Evolutionary conservation across 441 rosid genomes (phyloP), one percentile per base, ranked within the genome.

Genomic region (Populus hybrid): DNA sequence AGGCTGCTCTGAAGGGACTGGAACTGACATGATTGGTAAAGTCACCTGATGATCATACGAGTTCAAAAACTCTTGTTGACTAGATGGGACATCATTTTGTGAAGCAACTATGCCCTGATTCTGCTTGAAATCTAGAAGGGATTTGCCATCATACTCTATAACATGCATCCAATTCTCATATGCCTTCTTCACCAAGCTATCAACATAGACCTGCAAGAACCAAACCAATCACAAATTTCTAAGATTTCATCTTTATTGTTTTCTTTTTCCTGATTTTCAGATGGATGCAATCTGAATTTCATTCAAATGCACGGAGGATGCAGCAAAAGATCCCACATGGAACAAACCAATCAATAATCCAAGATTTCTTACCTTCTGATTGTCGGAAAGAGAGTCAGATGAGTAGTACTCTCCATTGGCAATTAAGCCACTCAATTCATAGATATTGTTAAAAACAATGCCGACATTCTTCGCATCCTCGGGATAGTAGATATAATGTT

Each of bases 371-470:
- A 32, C 34, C 34, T 32, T 32, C 34, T 32, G 34, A 32, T 32
- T 32, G 34, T 32, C 34, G 5, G 34, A 32, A 32, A 32, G 34
- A 32, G 34, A 32, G 34, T 3, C 34, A 0, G 34, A 32, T 32
- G 34, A 32, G 34, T 4, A 32, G 34, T 32, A 32, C 34, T 32
- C 34, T 32, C 34, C 34, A 32, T 85, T 89, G 18, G 95, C 84
- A n/a, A 93, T 90, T 66, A 94, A 84, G 70, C 97, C 98, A 84
- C 85, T 89, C 61, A 94, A 81, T 86, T 93, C 97, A 81, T 80
- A 95, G 59, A 93, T 90, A 71, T 95, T 84, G 90, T 95, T 95
- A 67, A 95, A 93, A 77, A 90, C 94, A 73, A 93, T 91, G 69
- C 94, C 94, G 65, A 91, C 85, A 70, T 83, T 81, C 81, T 84